phyloP scores from a whole-genome alignment of 75 land plant genomes.

The Sequoiadendron giganteum region DNA sequence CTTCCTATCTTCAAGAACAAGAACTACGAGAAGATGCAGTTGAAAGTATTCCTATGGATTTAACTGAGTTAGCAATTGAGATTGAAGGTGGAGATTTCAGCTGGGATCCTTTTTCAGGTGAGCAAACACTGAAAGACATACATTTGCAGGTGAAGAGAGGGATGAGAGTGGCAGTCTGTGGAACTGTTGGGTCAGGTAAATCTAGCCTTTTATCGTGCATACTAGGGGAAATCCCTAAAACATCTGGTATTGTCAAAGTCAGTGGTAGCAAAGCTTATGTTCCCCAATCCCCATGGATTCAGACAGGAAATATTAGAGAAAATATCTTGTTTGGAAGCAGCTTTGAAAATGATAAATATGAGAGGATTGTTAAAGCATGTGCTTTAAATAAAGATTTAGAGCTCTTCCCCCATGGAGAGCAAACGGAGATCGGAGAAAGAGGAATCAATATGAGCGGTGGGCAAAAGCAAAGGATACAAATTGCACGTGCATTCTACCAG shows the following conservation, averaged over 20 bases:
- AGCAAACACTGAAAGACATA: slow-evolving; percentile 56
- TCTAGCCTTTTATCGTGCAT: slow-evolving; percentile 71
- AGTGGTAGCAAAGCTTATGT: slow-evolving; percentile 86
- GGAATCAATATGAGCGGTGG: slow-evolving; percentile 97
- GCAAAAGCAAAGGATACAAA: slow-evolving; percentile 89
- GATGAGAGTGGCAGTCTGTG: slow-evolving; percentile 80
- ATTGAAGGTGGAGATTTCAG: slow-evolving; percentile 63
- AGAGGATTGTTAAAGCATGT: slow-evolving; percentile 65
- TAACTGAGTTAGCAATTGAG: slow-evolving; percentile 52
- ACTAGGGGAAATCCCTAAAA: slow-evolving; percentile 78
- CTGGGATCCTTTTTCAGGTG: slow-evolving; percentile 49
- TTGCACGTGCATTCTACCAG: slow-evolving; percentile 89
- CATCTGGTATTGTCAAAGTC: slow-evolving; percentile 61
- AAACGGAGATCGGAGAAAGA: slow-evolving; percentile 90
- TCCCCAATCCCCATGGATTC: slow-evolving; percentile 90
- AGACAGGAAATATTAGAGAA: slow-evolving; percentile 75
- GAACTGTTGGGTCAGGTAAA: slow-evolving; percentile 86
- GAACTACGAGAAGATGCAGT: slow-evolving; percentile 61
- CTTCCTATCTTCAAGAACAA: slow-evolving; percentile 63
- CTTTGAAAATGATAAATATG: slow-evolving; percentile 50
- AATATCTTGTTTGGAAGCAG: slow-evolving; percentile 81
- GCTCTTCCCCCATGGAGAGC: slow-evolving; percentile 67
- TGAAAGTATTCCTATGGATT: slow-evolving; percentile 26
- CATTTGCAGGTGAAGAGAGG: slow-evolving; percentile 53
- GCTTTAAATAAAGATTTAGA: slow-evolving; percentile 73